phyloP scores from a whole-genome alignment of 2,329 filamentous ascomycete genomes.

The Stromatinia cepivora region DNA sequence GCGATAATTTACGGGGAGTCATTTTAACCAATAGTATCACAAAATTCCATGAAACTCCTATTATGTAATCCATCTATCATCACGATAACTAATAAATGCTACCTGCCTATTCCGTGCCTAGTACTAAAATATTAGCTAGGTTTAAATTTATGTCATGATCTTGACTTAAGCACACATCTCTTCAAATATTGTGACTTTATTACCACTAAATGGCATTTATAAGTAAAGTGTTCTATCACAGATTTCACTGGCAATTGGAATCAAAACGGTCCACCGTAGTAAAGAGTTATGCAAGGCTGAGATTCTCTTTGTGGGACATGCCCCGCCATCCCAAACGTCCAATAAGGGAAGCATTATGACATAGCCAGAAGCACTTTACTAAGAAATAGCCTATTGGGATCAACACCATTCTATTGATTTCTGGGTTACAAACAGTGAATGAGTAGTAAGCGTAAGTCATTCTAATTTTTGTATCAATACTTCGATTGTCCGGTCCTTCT shows the following conservation, averaged over 20 bases:
- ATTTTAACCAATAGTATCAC: background rate
- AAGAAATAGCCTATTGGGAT: slow-evolving; percentile 18
- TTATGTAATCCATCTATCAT: slow-evolving; percentile 2
- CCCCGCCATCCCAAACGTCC: slow-evolving; percentile 15
- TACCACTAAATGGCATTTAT: background rate
- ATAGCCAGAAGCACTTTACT: slow-evolving; percentile 10
- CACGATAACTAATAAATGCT: too few species aligned
- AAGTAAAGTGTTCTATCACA: background rate
- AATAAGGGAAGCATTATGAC: slow-evolving; percentile 18
- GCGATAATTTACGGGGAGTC: slow-evolving; percentile 17
- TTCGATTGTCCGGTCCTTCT: background rate
- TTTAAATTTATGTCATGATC: too few species aligned
- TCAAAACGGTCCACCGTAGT: background rate
- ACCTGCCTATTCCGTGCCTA: too few species aligned
- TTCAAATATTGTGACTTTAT: background rate
- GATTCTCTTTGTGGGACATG: slow-evolving; percentile 19
- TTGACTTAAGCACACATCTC: too few species aligned
- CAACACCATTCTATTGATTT: slow-evolving; percentile 14
- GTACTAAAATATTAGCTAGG: too few species aligned
- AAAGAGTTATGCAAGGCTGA: slow-evolving; percentile 18
- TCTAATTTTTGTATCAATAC: background rate
- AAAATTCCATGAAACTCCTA: too few species aligned
- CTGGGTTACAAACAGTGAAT: background rate
- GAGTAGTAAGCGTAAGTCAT: background rate
- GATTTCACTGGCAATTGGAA: background rate